Base-by-base conservation (phyloP, 169 alveolate genomes). In the Cryptosporidium andersoni region DNA sequence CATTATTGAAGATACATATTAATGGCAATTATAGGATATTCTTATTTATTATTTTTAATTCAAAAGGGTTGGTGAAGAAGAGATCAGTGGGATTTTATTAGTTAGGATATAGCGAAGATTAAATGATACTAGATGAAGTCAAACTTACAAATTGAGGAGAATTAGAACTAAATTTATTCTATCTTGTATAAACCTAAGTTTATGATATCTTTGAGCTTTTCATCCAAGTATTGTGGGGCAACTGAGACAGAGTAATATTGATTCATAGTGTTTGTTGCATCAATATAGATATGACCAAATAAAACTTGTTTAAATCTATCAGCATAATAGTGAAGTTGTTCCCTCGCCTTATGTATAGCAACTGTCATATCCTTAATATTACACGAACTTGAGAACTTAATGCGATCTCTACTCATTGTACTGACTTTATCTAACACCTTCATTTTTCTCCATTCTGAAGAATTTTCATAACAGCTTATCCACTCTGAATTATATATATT, bases 291-390 rank as follows among this genome's bases (percentile, higher is more conserved):
- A 53, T 68, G 43, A 6, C 85, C 85, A 55, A 74, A 62, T 9
- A 74, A 68, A 11, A 66, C 85, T 25, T 74, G 74, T 9, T 74
- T 74, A 58, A 56, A 74, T 43, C 67, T 56, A 4, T 52, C 9
- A 53, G 60, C 62, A 47, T 74, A 68, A 45, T 74, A 63, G n/a
- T 74, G 85, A 74, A 74, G 66, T 43, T 74, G 85, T 74, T 74
- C 85, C 45, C 85, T 74, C 12, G 85, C 85, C 12, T 74, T 74
- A 60, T 74, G 85, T 11, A 74, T 60, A 56, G 85, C 85, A 74
- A 74, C 60, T 45, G 85, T 74, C 85, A 74, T 74, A 74, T 74
- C 85, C 45, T 74, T 74, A 48, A 74, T 74, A n/a, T 64, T 74
- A 43, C 85, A 74, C 14, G 85, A 56, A 0, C 74, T 58, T 47